Evolutionary conservation across 495 filamentous ascomycete genomes (phyloP), one percentile per base, ranked within the genome.

Genomic region (Xylaria castorea): DNA sequence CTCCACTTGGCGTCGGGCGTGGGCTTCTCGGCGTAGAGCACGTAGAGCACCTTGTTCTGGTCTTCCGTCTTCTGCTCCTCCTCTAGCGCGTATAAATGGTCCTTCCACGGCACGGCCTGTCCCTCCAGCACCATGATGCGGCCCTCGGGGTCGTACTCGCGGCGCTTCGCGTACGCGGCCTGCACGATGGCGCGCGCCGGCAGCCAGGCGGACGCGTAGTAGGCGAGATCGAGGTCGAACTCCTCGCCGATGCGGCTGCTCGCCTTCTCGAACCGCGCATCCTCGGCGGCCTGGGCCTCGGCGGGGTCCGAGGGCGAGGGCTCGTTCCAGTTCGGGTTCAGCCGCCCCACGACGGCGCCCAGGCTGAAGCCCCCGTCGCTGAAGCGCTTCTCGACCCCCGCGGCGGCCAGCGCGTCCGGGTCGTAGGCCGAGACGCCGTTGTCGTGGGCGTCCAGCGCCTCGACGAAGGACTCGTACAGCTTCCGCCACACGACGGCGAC

Each of bases 391-490:
- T 92, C 81, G 53, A 97, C 77, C 16, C 88, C 89, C 2, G 92
- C 91, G 11, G 87, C 87, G 22, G 82, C 78, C 9, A 97, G 75
- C 7, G 83, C 89, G 8, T 85, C 85, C 2, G 89, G 79, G 76
- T 95, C 92, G 81, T 97, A 97, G 53, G 82, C 89, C 22, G 87
- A 88, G 78, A 99, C 92, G 73, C 96, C 96, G 82, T 99, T 99
- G 84, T 99, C 96, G 80, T 98, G 95, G 69, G 94, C 96, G 82
- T 99, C 96, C 51, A 99, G 89, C 22, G 96, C 93, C 83, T 99
- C 96, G 81, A 99, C 89, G 82, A 98, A 97, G 77, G 92, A 91
- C 61, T 90, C 90, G 86, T 99, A 99, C 32, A 99, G 80, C 84
- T 98, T 98, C 77, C 90, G 85, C 86, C 90, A 97, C 36, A 98